Evolutionary conservation across 768 basidiomycete species (phyloP).

Genomic region (Vishniacozyma victoriae): DNA sequence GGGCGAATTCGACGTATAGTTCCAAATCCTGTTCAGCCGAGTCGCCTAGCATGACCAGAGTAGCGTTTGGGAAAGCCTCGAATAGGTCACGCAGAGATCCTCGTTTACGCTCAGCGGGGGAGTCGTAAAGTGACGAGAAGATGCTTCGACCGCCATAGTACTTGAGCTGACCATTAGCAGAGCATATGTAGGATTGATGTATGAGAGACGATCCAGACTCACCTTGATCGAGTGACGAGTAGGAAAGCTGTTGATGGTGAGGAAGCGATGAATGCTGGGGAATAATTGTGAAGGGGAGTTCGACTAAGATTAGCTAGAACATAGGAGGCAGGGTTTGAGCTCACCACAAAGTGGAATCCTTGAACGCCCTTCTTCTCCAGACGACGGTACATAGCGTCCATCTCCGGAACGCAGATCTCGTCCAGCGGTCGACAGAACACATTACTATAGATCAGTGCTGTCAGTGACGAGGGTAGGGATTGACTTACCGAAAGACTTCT

Average conservation of each 20-base stretch:
- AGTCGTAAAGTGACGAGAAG: slow-evolving; percentile 75
- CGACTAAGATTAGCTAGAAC: slow-evolving; percentile 48
- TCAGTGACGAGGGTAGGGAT: not conserved
- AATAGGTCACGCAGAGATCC: slow-evolving; percentile 69
- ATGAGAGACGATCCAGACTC: slow-evolving; percentile 1
- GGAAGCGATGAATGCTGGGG: slow-evolving; percentile 70
- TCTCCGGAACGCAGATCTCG: slow-evolving; percentile 66
- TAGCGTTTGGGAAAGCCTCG: slow-evolving; percentile 64
- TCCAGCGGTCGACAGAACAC: slow-evolving; percentile 81
- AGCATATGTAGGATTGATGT: not conserved
- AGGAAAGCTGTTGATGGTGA: slow-evolving; percentile 51
- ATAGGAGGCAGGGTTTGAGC: not conserved
- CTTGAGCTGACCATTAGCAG: slow-evolving; percentile 52
- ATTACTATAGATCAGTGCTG: slow-evolving; percentile 66
- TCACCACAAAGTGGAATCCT: slow-evolving; percentile 59
- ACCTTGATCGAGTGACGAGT: slow-evolving; percentile 29
- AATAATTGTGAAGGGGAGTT: slow-evolving; percentile 83
- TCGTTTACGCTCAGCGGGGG: slow-evolving; percentile 71
- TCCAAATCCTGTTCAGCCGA: slow-evolving; percentile 93
- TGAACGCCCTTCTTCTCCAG: slow-evolving; percentile 53
- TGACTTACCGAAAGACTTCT: slow-evolving; percentile 59
- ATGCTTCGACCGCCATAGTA: slow-evolving; percentile 73
- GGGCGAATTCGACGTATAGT: slow-evolving; percentile 71
- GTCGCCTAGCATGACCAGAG: slow-evolving; percentile 83
- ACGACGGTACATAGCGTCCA: slow-evolving; percentile 41